A percentile compares a stretch with the other conserved stretches of the same genome.
These are phyloP conservation scores for Ziziphus jujuba DNA, from an alignment of 306 rosid genomes.

Conservation along the genomic window DNA sequence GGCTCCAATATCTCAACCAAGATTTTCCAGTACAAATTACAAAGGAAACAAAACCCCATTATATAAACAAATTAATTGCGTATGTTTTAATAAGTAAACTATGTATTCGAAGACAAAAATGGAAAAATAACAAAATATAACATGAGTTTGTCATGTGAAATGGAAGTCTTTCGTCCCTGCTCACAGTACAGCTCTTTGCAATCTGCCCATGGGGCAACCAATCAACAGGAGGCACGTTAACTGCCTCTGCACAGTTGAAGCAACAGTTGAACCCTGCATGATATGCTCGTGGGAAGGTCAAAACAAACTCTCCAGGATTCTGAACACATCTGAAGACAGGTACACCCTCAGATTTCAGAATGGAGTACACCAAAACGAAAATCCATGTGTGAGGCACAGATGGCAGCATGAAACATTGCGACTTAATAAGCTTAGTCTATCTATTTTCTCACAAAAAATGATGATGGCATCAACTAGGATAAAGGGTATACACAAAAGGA, in stretches of 20 bases:
- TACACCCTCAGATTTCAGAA: slow-evolving; percentile 83
- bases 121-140: background rate
- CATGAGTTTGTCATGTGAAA: slow-evolving; percentile 88
- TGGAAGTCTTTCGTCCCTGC: slow-evolving; percentile 90
- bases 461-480: too few species aligned
- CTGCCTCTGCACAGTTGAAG: slow-evolving; percentile 99
- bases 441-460: too few species aligned
- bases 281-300: slow-evolving; percentile 99
- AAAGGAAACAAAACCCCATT: background rate
- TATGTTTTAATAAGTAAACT: too few species aligned
- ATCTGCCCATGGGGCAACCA: slow-evolving; percentile 97
- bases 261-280: slow-evolving; percentile 98
- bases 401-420: background rate
- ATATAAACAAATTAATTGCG: too few species aligned
- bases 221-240: slow-evolving; percentile 97
- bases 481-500: too few species aligned
- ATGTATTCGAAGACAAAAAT: background rate
- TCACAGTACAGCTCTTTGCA: slow-evolving; percentile 77
- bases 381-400: slow-evolving; percentile 23
- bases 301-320: slow-evolving; percentile 92
- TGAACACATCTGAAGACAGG: slow-evolving; percentile 97
- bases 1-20: background rate
- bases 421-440: too few species aligned
- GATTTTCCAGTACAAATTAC: background rate
- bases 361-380: slow-evolving; percentile 49